phyloP scores from a whole-genome alignment of 176 grass and related monocot species.

The sorghum (Sorghum bicolor) region DNA sequence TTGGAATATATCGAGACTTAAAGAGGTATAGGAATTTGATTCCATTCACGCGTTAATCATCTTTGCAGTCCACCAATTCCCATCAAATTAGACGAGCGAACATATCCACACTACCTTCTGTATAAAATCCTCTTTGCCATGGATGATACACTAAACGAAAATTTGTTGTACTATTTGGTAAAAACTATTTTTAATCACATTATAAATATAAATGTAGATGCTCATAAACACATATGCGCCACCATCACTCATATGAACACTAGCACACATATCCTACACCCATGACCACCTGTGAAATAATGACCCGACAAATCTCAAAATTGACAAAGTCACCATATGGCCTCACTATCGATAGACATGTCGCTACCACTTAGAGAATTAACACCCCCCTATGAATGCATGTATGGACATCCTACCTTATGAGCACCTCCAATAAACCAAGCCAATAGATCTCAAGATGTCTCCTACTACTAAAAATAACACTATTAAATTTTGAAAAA shows the following conservation, averaged over 20 bases:
- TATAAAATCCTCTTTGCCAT: background rate
- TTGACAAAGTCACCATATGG: too few relatives aligned
- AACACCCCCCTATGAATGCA: too few relatives aligned
- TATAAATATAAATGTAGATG: background rate
- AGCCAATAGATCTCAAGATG: too few relatives aligned
- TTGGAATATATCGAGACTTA: slow-evolving; percentile 17
- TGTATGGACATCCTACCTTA: too few relatives aligned
- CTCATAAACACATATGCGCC: background rate
- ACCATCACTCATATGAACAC: background rate
- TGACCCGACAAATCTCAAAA: too few relatives aligned
- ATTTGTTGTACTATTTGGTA: background rate
- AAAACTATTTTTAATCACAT: background rate
- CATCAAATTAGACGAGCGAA: background rate
- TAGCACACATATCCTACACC: background rate
- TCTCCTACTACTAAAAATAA: too few relatives aligned
- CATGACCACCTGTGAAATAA: too few relatives aligned
- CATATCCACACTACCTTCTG: background rate
- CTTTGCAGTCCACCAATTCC: background rate
- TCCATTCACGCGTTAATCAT: background rate
- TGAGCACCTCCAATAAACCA: too few relatives aligned
- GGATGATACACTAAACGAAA: background rate
- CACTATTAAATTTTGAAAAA: too few relatives aligned
- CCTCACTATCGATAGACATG: too few relatives aligned
- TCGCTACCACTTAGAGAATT: too few relatives aligned
- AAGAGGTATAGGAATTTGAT: background rate